Evolutionary conservation across 2,329 filamentous ascomycete genomes (phyloP).

Genomic region (Clonostachys solani): DNA sequence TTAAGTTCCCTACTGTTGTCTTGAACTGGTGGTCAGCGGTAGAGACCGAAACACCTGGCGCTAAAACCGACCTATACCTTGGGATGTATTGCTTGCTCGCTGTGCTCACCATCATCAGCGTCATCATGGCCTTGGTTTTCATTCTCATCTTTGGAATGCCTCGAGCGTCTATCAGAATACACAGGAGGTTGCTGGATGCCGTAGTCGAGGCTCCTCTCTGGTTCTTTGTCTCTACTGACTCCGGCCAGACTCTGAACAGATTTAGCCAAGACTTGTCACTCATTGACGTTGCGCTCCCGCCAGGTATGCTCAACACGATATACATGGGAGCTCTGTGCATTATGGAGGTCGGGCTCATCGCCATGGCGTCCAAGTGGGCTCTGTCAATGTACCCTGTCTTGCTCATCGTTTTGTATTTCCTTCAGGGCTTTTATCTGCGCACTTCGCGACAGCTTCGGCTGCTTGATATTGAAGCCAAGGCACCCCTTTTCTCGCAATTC

Average conservation of each 20-base stretch:
- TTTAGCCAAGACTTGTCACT: constrained; percentile 40
- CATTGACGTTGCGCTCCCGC: constrained; percentile 32
- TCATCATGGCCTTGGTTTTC: constrained; percentile 7
- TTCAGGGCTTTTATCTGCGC: constrained; percentile 45
- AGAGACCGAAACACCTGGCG: constrained; percentile 8
- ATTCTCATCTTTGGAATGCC: constrained; percentile 5
- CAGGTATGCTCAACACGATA: constrained; percentile 28
- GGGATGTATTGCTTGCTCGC: constrained; percentile 20
- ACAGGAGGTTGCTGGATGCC: constrained; percentile 21
- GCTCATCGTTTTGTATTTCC: constrained; percentile 31
- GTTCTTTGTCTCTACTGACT: constrained; percentile 35
- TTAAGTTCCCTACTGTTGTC: constrained; percentile 26
- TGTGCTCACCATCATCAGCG: neutral
- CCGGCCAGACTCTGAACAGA: constrained; percentile 32
- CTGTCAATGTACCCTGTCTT: constrained; percentile 46
- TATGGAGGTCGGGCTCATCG: constrained; percentile 26
- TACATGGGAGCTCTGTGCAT: constrained; percentile 22
- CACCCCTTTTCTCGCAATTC: constrained; percentile 45
- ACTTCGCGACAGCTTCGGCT: constrained; percentile 47
- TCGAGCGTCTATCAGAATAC: constrained; percentile 16
- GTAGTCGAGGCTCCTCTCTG: constrained; percentile 30
- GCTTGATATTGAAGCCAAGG: constrained; percentile 44
- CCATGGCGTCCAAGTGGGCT: constrained; percentile 39
- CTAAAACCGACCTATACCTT: constrained; percentile 16
- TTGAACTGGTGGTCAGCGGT: constrained; percentile 34